These are phyloP conservation scores for Aegilops bicornis DNA, from an alignment of 176 grass and related monocot genomes.

Conservation along the genomic window DNA sequence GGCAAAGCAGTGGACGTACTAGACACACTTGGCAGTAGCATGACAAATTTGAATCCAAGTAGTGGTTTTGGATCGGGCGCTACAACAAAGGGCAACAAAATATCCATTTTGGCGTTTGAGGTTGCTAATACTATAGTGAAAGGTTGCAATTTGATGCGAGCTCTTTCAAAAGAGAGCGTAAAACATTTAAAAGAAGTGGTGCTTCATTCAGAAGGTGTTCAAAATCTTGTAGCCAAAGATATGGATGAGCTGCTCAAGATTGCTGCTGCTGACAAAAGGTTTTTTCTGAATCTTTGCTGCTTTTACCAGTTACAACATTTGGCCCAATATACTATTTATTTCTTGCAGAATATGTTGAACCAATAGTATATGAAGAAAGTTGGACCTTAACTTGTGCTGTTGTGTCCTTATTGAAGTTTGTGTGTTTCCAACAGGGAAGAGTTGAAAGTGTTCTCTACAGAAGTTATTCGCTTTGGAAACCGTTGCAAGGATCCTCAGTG, in stretches of 20 bases:
- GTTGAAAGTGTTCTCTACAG: constrained; percentile 87
- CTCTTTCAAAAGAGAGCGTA: constrained; percentile 89
- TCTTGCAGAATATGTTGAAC: neutral
- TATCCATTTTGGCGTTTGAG: constrained; percentile 95
- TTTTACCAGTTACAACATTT: constrained; percentile 31
- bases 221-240: constrained; percentile 88
- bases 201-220: constrained; percentile 90
- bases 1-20: constrained; percentile 92
- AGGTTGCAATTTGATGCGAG: constrained; percentile 87
- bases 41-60: constrained; percentile 78
- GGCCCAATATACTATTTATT: neutral
- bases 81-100: constrained; percentile 77
- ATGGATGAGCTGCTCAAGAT: constrained; percentile 92
- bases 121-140: constrained; percentile 96
- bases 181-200: constrained; percentile 93
- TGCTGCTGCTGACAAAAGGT: constrained; percentile 92
- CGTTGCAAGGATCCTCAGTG: constrained; percentile 98
- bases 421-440: constrained; percentile 76
- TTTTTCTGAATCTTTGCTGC: constrained; percentile 10
- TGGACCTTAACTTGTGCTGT: constrained; percentile 5
- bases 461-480: constrained; percentile 96
- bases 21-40: constrained; percentile 97
- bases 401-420: constrained; percentile 37
- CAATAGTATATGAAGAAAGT: constrained; percentile 11
- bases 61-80: constrained; percentile 74